Base-by-base conservation (phyloP, 768 basidiomycete species). In the Infundibulicybe gibba region DNA sequence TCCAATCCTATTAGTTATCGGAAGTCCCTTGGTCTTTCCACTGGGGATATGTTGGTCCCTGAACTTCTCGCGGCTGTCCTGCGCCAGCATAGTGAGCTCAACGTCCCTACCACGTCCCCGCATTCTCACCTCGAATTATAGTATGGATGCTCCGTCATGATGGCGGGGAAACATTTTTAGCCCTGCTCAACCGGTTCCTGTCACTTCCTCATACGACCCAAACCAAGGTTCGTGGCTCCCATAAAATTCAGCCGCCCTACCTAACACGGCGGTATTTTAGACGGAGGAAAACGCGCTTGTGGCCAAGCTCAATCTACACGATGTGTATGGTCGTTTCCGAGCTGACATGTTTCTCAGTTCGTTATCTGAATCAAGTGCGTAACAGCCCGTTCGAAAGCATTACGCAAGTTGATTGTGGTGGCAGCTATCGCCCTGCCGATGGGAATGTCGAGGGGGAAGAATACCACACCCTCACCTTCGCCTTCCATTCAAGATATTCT, bases 321-420 rank as follows among this genome's bases (percentile, higher is more conserved):
- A 84, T 20, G 87, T 87, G 1, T 84, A 94, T 54, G 75, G 77
- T 32, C 82, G 81, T 6, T 91, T 95, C 70, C 80, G 80, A 30
- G 75, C 81, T 0, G 94, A 97, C 60, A 88, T 97, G 71, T 89
- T 94, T 61, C 71, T 97, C 48, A 93, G 86, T 58, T 94, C 94
- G 14, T 68, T 97, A 17, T 79, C 86, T 0, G 95, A 98, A 61
- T 95, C 95, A 1, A 85, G 94, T 95, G 56, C 32, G 90, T 68
- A 13, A 37, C 20, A 32, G 48, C 12, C 40, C 32, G 31, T 9
- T 20, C n/a, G 10, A 16, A 42, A 30, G 31, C 25, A 12, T 21
- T 38, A 17, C 16, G 33, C 9, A 19, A 25, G 40, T 19, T 6
- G 39, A 32, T n/a, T 38, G 35, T 38, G 17, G 3, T 14, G 35